Evolutionary conservation across 1,139 yeast genomes (phyloP).

Genomic region (Hansenula lynferdii): DNA sequence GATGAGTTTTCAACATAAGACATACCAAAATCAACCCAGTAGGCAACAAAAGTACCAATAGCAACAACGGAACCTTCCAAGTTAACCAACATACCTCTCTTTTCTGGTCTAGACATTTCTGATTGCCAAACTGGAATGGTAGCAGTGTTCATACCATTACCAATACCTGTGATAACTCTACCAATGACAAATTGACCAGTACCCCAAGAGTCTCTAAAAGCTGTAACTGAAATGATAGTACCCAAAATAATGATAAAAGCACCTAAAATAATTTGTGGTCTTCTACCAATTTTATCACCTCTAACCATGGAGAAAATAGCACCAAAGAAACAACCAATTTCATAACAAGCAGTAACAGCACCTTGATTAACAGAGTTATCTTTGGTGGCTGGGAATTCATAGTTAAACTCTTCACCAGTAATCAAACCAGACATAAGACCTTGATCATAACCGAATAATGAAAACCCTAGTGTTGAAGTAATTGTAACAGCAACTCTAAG

Average conservation of each 20-base stretch:
- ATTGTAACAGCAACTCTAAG: slow-evolving; percentile 39
- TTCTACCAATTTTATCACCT: slow-evolving; percentile 67
- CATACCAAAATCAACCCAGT: slow-evolving; percentile 75
- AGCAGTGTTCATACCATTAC: slow-evolving; percentile 75
- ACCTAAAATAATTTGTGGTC: slow-evolving; percentile 46
- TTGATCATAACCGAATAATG: slow-evolving; percentile 75
- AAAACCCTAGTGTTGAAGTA: slow-evolving; percentile 61
- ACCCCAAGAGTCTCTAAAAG: slow-evolving; percentile 37
- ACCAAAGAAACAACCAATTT: slow-evolving; percentile 74
- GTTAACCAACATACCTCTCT: slow-evolving; percentile 68
- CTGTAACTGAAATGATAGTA: slow-evolving; percentile 62
- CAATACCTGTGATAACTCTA: slow-evolving; percentile 72
- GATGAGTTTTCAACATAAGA: slow-evolving; percentile 50
- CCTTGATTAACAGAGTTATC: slow-evolving; percentile 29
- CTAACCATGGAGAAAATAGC: slow-evolving; percentile 57
- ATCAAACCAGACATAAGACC: slow-evolving; percentile 75
- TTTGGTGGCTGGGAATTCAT: slow-evolving; percentile 53
- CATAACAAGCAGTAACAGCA: slow-evolving; percentile 68
- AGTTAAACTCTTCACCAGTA: slow-evolving; percentile 53
- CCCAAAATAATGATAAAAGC: slow-evolving; percentile 58
- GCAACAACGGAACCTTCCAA: slow-evolving; percentile 71
- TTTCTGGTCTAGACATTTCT: slow-evolving; percentile 67
- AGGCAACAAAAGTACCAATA: slow-evolving; percentile 65
- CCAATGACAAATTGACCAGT: slow-evolving; percentile 71
- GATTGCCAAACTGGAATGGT: slow-evolving; percentile 83